Conservation (phyloP, 176 grass and related monocot genomes). For the Eragrostis nindensis region DNA sequence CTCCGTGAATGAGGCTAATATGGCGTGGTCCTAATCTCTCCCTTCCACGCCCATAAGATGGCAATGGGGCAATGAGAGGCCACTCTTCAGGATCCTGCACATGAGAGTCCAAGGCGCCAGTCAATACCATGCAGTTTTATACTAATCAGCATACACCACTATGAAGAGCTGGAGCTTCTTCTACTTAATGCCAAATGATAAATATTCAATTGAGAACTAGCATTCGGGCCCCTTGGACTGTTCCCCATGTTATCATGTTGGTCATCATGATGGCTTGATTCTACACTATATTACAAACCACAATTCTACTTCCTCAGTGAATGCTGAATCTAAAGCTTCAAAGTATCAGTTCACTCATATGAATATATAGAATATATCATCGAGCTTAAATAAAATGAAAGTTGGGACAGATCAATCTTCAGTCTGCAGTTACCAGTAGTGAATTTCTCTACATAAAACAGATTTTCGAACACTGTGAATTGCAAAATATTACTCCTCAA, state of each 20-base stretch:
- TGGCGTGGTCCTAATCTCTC: conserved; percentile 79
- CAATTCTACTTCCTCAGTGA: background rate
- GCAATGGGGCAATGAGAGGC: conserved; percentile 82
- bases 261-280: background rate
- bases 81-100: conserved; percentile 78
- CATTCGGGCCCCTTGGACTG: conserved; percentile 29
- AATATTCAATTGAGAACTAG: conserved; percentile 27
- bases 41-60: conserved; percentile 85
- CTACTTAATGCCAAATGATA: conserved; percentile 4
- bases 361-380: background rate
- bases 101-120: conserved; percentile 15
- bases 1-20: conserved; percentile 88
- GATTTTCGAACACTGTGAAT: too few species aligned
- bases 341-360: background rate
- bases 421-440: background rate
- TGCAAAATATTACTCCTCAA: too few species aligned
- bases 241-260: conserved; percentile 29
- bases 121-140: conserved; percentile 28
- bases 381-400: background rate
- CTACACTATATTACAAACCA: conserved; percentile 7
- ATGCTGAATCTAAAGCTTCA: background rate
- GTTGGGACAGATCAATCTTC: background rate
- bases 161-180: conserved; percentile 30
- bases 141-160: conserved; percentile 16
- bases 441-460: too few species aligned